Evolutionary conservation across 345 rosid genomes (phyloP).

Genomic region (Citrus trifoliata): DNA sequence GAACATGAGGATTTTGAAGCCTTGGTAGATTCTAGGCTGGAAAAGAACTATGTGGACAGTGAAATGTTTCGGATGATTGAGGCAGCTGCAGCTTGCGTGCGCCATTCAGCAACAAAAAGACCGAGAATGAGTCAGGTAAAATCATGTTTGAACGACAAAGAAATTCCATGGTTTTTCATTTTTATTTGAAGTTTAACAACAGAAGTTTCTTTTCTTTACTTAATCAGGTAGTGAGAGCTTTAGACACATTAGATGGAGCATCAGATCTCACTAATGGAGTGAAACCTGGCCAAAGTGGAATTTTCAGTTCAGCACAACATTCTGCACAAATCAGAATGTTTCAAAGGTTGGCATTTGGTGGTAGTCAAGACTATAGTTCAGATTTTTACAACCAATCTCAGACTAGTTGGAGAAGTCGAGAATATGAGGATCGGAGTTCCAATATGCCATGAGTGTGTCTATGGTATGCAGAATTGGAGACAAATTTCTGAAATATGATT

Average conservation of each 20-base stretch:
- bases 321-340: slow-evolving; percentile 96
- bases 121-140: slow-evolving; percentile 94
- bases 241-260: slow-evolving; percentile 64
- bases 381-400: slow-evolving; percentile 56
- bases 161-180: background rate
- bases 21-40: slow-evolving; percentile 70
- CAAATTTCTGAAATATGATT: background rate
- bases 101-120: slow-evolving; percentile 85
- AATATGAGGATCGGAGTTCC: slow-evolving; percentile 30
- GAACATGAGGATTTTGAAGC: slow-evolving; percentile 65
- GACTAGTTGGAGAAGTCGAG: slow-evolving; percentile 86
- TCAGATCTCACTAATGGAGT: slow-evolving; percentile 85
- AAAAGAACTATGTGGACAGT: slow-evolving; percentile 46
- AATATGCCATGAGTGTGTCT: slow-evolving; percentile 34
- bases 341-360: slow-evolving; percentile 93
- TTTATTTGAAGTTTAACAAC: background rate
- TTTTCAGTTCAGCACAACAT: slow-evolving; percentile 70
- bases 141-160: background rate
- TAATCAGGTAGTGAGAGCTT: slow-evolving; percentile 78
- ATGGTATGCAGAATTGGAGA: background rate
- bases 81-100: slow-evolving; percentile 97
- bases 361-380: slow-evolving; percentile 84
- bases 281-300: slow-evolving; percentile 90
- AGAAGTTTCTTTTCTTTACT: background rate
- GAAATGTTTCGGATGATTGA: slow-evolving; percentile 95